phyloP scores from a whole-genome alignment of 441 rosid species.

The Breynia disticha region DNA sequence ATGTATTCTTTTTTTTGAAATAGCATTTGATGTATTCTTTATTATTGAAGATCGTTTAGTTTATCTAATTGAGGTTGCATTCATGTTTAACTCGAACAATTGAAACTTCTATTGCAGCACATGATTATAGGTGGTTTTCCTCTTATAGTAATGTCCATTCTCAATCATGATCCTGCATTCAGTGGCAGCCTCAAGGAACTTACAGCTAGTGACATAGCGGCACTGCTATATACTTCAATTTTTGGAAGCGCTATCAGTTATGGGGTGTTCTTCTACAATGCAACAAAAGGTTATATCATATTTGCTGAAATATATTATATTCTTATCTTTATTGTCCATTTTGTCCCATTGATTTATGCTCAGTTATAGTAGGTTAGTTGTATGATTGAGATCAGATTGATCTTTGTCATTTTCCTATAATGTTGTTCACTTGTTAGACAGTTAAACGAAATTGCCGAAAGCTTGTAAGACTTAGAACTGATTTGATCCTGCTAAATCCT shows the following conservation, averaged over 20 bases:
- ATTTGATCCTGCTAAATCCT: constrained; percentile 14
- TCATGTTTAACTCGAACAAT: not conserved
- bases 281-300: constrained; percentile 70
- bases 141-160: constrained; percentile 45
- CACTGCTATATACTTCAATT: constrained; percentile 76
- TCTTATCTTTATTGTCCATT: not conserved
- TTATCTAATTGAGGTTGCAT: too few species aligned
- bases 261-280: constrained; percentile 82
- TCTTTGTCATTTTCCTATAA: too few species aligned
- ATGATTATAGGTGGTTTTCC: constrained; percentile 91
- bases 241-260: constrained; percentile 93
- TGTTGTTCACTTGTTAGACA: not conserved
- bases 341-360: constrained; percentile 1
- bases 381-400: too few species aligned
- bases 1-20: too few species aligned
- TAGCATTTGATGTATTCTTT: too few species aligned
- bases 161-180: constrained; percentile 62
- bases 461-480: constrained; percentile 4
- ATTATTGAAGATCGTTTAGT: not conserved
- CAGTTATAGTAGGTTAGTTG: too few species aligned
- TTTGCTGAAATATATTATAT: not conserved
- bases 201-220: constrained; percentile 39
- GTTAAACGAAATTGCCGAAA: not conserved
- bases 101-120: constrained; percentile 39
- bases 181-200: constrained; percentile 47